Evolutionary conservation across 352 stramenopile genomes (phyloP), one percentile per base, ranked within the genome.

Genomic region (Blastocystis sp.): DNA sequence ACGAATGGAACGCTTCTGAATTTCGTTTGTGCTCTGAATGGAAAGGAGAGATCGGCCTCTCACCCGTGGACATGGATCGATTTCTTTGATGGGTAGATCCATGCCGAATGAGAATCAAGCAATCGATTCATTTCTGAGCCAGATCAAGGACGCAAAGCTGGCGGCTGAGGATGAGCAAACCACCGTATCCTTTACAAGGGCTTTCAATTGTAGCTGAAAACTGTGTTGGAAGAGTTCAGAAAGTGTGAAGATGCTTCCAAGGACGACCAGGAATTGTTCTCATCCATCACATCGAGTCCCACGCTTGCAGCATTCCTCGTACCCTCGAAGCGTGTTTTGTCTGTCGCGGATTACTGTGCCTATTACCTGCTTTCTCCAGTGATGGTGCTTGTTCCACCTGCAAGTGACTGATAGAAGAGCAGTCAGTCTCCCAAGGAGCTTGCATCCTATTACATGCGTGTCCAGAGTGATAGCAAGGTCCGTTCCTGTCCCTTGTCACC

Each of bases 381-480:
- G 0, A 63, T 81, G 48, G 69, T 81, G 44, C 24, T 14, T 42
- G 4, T 27, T 44, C 8, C 29, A 8, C 32, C 32, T 11, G 8
- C 34, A 46, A 48, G 9, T 42, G 44, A 34, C 46, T 51, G 56
- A n/a, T 64, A 81, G 69, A n/a, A 48, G 29, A 51, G 44, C 27
- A 18, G 61, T 21, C 14, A 29, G 29, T 40, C 69, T 40, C 53
- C 24, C 7, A 16, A 64, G 14, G 9, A 40, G 1, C 14, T 81
- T 4, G 69, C 69, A 4, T 48, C 40, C 29, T 81, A 81, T 21
- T 81, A 64, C 53, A 81, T 81, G 69, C 69, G 69, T 7, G 32
- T 81, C 21, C 69, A 81, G 53, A 81, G 27, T 61, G 21, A 27
- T 11, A 81, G 63, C n/a, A 9, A 34, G 2, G 29, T 81, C 36